Conservation (phyloP, 805 yeast species). For the Cyberlindnera subsufficiens region DNA sequence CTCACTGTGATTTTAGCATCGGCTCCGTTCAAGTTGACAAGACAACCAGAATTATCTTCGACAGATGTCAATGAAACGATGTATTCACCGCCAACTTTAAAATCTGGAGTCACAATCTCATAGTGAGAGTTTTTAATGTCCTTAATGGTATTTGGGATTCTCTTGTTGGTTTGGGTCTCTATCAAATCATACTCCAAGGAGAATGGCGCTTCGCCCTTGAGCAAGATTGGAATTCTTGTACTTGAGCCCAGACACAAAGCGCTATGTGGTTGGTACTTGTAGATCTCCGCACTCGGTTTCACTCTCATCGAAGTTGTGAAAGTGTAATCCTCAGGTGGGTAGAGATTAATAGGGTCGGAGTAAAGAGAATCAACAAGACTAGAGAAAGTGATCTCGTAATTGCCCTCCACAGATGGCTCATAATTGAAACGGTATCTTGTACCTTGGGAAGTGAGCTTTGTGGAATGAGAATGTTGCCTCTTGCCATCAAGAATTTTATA, state of each 20-base stretch:
- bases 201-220: conserved; percentile 82
- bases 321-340: conserved; percentile 37
- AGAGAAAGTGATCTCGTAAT: conserved; percentile 67
- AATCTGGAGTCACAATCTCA: conserved; percentile 46
- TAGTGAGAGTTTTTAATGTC: conserved; percentile 33
- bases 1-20: conserved; percentile 67
- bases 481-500: conserved; percentile 41
- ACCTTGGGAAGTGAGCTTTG: conserved; percentile 31
- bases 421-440: conserved; percentile 56
- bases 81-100: conserved; percentile 69
- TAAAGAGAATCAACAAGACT: conserved; percentile 61
- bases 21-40: conserved; percentile 57
- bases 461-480: conserved; percentile 29
- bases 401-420: conserved; percentile 77
- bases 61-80: conserved; percentile 57
- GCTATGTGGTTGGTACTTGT: conserved; percentile 8
- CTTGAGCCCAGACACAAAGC: conserved; percentile 42
- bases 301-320: conserved; percentile 69
- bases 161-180: conserved; percentile 45
- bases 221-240: conserved; percentile 44
- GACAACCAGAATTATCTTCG: conserved; percentile 73
- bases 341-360: conserved; percentile 31
- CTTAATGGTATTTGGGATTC: conserved; percentile 36
- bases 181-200: conserved; percentile 62
- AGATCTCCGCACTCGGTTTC: conserved; percentile 46